phyloP scores from a whole-genome alignment of 495 filamentous ascomycete genomes.

The Penicilliopsis zonata region DNA sequence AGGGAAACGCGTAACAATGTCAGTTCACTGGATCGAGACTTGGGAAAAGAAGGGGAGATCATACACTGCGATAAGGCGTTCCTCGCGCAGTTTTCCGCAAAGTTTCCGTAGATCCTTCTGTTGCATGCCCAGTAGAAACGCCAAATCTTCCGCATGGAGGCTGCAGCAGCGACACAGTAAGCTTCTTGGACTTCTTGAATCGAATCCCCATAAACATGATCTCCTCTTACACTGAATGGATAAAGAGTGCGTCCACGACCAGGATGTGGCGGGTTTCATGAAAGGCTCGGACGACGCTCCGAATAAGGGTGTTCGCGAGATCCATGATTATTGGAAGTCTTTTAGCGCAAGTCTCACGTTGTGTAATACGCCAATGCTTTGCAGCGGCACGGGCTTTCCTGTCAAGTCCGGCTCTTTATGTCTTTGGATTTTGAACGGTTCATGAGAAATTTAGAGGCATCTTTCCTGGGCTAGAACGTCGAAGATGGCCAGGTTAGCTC shows the following conservation, averaged over 20 bases:
- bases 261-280: slow-evolving; percentile 83
- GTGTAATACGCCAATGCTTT: no score
- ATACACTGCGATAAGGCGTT: slow-evolving; percentile 74
- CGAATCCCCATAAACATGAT: slow-evolving; percentile 9
- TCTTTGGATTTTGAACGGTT: not conserved
- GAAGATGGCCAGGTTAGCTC: not conserved
- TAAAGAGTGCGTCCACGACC: slow-evolving; percentile 81
- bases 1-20: slow-evolving; percentile 1
- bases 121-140: slow-evolving; percentile 72
- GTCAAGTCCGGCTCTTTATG: no score
- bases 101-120: slow-evolving; percentile 81
- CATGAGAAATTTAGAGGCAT: not conserved
- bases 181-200: not conserved
- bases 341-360: no score
- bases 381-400: no score
- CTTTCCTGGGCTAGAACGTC: not conserved
- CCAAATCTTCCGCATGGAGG: slow-evolving; percentile 78
- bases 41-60: slow-evolving; percentile 4
- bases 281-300: slow-evolving; percentile 82
- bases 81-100: slow-evolving; percentile 70
- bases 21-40: slow-evolving; percentile 4
- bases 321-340: slow-evolving; percentile 47
- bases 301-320: slow-evolving; percentile 75
- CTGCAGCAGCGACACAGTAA: slow-evolving; percentile 22
- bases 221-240: slow-evolving; percentile 66